Conservation (phyloP, 169 alveolate genomes). For the Plasmodium vivax region DNA sequence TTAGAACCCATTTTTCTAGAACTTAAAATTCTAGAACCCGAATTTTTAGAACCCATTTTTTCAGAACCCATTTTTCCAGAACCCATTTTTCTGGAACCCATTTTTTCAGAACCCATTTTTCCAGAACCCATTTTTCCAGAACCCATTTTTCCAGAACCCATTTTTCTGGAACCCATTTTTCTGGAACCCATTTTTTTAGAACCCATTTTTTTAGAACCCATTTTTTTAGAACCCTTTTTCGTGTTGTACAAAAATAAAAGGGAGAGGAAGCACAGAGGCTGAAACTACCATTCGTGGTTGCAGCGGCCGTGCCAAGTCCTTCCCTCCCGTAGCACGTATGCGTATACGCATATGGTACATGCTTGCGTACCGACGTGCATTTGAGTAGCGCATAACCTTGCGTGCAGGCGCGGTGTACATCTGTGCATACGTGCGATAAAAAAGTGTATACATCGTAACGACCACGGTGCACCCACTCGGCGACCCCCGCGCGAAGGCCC, state of each 20-base stretch:
- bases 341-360: neutral
- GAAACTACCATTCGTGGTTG: neutral
- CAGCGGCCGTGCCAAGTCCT: neutral
- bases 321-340: neutral
- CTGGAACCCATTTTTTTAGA: too few species aligned
- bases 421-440: neutral
- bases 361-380: neutral
- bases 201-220: too few species aligned
- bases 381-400: neutral
- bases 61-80: too few species aligned
- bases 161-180: too few species aligned
- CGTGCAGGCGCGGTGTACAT: neutral
- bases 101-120: too few species aligned
- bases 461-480: neutral
- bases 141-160: too few species aligned
- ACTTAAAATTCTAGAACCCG: neutral
- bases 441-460: neutral
- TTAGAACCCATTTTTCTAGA: neutral
- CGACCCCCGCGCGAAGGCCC: neutral
- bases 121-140: too few species aligned
- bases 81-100: too few species aligned
- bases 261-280: neutral
- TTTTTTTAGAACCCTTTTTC: too few species aligned
- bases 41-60: too few species aligned
- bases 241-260: neutral